phyloP scores from a whole-genome alignment of 805 yeast species.

The Saturnispora serradocipensis region DNA sequence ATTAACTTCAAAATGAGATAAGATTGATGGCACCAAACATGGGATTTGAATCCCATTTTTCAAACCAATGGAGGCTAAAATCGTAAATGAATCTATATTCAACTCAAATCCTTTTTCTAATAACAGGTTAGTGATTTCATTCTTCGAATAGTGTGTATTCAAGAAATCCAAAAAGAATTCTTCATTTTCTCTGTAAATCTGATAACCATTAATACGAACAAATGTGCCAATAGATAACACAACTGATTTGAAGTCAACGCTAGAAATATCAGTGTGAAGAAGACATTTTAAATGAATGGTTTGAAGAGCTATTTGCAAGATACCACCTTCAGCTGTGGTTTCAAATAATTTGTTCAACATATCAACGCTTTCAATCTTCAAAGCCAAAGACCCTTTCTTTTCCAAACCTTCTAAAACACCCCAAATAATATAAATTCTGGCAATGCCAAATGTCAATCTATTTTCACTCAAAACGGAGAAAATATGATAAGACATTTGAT shows the following conservation, averaged over 20 bases:
- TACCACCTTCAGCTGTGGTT: conserved; percentile 28
- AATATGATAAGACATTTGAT: conserved; percentile 21
- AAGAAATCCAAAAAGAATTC: conserved; percentile 34
- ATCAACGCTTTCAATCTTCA: conserved; percentile 23
- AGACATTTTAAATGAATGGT: conserved; percentile 41
- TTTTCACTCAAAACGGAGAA: conserved; percentile 39
- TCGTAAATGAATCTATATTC: conserved; percentile 15
- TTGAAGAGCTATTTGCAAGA: conserved; percentile 44
- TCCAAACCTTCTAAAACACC: conserved; percentile 51
- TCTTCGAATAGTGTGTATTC: conserved; percentile 12
- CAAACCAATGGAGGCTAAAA: conserved; percentile 13
- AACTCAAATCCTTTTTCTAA: conserved; percentile 3
- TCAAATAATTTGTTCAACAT: conserved; percentile 29
- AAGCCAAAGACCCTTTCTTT: conserved; percentile 5
- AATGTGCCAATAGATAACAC: conserved; percentile 33
- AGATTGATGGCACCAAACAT: conserved; percentile 11
- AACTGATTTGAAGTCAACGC: conserved; percentile 21
- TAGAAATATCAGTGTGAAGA: conserved; percentile 29
- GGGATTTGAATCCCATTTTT: conserved; percentile 8
- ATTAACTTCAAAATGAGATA: conserved; percentile 13
- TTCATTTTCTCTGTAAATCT: conserved; percentile 26
- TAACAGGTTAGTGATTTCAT: conserved; percentile 12
- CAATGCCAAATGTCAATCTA: conserved; percentile 56
- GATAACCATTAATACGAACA: conserved; percentile 27
- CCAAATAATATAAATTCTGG: conserved; percentile 48